Percentiles rank a stretch among this genome's conserved stretches.
phyloP scores from a whole-genome alignment of 2,329 filamentous ascomycete species.

The Pseudogymnoascus sp. region DNA sequence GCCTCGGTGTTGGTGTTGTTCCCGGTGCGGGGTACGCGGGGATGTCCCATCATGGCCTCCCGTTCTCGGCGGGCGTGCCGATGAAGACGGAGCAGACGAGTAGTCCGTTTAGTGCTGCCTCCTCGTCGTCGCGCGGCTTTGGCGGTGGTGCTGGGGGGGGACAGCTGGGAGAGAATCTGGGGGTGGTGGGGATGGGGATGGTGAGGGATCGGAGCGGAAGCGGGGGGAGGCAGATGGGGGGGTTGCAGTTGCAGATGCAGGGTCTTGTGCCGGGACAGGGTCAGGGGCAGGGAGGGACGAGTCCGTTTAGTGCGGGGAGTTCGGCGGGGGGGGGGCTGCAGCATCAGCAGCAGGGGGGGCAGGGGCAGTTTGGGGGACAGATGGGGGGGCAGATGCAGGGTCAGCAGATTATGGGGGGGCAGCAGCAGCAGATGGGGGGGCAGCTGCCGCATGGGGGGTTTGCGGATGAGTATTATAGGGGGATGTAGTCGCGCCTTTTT shows the following conservation, averaged over 20 bases:
- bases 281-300: background rate
- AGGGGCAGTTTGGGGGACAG: background rate
- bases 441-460: background rate
- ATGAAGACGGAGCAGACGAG: background rate
- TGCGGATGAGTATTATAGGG: background rate
- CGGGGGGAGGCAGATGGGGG: background rate
- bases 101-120: background rate
- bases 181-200: background rate
- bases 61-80: background rate
- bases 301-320: background rate
- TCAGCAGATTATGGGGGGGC: background rate
- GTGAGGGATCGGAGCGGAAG: background rate
- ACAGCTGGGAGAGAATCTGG: background rate
- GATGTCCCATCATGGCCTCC: background rate
- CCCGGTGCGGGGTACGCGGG: background rate
- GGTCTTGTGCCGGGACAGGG: background rate
- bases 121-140: background rate
- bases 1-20: background rate
- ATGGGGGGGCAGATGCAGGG: background rate
- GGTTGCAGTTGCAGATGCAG: background rate
- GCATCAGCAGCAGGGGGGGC: background rate
- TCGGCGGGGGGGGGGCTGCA: background rate
- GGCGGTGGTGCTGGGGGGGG: background rate
- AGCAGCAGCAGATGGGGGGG: background rate
- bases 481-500: background rate